Conservation (phyloP, 805 yeast species). For the Pichia heedii region DNA sequence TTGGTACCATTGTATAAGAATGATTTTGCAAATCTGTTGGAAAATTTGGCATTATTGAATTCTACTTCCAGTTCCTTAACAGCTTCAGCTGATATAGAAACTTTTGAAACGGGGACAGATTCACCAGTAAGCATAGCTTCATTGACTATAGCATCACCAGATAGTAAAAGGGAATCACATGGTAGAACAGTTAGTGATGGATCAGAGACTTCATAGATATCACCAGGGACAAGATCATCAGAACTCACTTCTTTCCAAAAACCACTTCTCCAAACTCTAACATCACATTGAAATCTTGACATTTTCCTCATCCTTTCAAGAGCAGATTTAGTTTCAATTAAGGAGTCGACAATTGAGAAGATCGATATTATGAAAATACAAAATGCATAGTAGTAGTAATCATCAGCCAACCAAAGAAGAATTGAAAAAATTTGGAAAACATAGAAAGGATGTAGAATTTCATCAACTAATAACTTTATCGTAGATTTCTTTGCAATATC, state of each 20-base stretch:
- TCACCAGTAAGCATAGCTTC: slow-evolving; percentile 98
- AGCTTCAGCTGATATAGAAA: slow-evolving; percentile 54
- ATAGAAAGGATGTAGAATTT: slow-evolving; percentile 91
- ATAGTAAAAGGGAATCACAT: slow-evolving; percentile 76
- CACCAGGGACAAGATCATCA: slow-evolving; percentile 88
- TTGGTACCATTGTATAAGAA: slow-evolving; percentile 85
- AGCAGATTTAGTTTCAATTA: slow-evolving; percentile 77
- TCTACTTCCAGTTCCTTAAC: slow-evolving; percentile 49
- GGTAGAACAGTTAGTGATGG: slow-evolving; percentile 70
- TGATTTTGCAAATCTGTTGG: slow-evolving; percentile 61
- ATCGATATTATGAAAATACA: slow-evolving; percentile 86
- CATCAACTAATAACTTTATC: slow-evolving; percentile 62
- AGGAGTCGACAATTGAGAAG: slow-evolving; percentile 67
- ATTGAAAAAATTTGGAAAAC: slow-evolving; percentile 91
- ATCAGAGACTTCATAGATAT: slow-evolving; percentile 84
- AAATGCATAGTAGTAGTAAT: slow-evolving; percentile 86
- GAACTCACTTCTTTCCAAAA: slow-evolving; percentile 83
- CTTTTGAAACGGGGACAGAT: slow-evolving; percentile 90
- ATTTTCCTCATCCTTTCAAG: slow-evolving; percentile 63
- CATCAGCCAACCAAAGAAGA: slow-evolving; percentile 84
- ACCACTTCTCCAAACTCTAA: slow-evolving; percentile 84
- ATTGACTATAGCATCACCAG: slow-evolving; percentile 94
- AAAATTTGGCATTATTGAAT: slow-evolving; percentile 45
- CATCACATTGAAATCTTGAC: slow-evolving; percentile 66
- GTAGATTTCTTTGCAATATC: slow-evolving; percentile 68